These are phyloP conservation scores for Bruguiera parviflora DNA, from an alignment of 345 rosid genomes.

Conservation along the genomic window DNA sequence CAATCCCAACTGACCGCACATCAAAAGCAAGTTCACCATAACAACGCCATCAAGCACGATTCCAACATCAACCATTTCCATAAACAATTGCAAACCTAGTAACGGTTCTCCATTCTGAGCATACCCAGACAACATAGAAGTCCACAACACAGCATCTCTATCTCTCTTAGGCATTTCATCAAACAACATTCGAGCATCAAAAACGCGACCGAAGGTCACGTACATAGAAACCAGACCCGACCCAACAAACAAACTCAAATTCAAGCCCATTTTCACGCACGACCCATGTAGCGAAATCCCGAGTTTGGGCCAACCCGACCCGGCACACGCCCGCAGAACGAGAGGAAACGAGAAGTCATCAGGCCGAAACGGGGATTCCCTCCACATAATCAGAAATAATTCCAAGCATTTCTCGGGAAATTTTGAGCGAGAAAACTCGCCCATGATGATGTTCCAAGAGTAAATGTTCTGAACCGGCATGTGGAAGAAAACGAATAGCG, in stretches of 20 bases:
- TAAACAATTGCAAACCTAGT: conserved; percentile 40
- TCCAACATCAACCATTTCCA: conserved; percentile 38
- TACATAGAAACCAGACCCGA: conserved; percentile 51
- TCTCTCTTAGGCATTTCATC: conserved; percentile 51
- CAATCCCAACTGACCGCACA: conserved; percentile 48
- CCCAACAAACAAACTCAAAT: conserved; percentile 41
- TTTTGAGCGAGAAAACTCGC: conserved; percentile 55
- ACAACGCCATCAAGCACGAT: conserved; percentile 53
- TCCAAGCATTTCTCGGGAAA: conserved; percentile 30
- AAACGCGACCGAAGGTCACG: conserved; percentile 28
- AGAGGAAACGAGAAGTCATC: conserved; percentile 65
- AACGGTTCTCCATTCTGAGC: conserved; percentile 49
- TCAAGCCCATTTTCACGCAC: conserved; percentile 46
- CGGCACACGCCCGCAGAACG: conserved; percentile 53
- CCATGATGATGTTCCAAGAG: conserved; percentile 66
- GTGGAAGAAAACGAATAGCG: conserved; percentile 55
- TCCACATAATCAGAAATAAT: conserved; percentile 54
- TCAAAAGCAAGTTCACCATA: conserved; percentile 57
- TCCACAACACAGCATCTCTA: conserved; percentile 58
- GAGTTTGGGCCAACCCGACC: conserved; percentile 15
- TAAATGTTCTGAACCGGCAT: conserved; percentile 54
- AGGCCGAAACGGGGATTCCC: conserved; percentile 29
- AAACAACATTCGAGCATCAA: conserved; percentile 43
- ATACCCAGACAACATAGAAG: conserved; percentile 63
- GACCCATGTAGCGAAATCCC: conserved; percentile 43